Base-by-base conservation (phyloP, 441 rosid species). In the Biscutella laevigata region DNA sequence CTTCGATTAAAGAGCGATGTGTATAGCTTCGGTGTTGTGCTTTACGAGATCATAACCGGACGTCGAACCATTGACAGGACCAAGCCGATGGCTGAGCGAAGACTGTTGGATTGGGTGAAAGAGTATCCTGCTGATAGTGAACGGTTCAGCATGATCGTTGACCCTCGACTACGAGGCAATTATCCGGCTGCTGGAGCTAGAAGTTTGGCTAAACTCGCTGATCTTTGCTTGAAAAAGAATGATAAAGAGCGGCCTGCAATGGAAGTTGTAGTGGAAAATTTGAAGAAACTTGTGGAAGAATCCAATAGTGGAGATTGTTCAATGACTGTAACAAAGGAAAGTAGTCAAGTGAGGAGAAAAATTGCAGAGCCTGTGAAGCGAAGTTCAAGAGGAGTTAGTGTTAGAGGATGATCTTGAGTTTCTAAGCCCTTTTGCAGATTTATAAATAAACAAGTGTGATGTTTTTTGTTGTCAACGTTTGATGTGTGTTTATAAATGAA, bases 21-120 rank as follows among this genome's bases (percentile, higher is more conserved):
- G 0, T 89, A 88, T 77, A 86, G 97, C 65, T 86, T 81, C n/a
- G 97, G 97, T 3, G 95, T 89, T 17, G 95, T 86, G 2, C 57
- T 78, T 2, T 89, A 83, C 13, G 97, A 89, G 77, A 70, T 80
- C 68, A 78, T 86, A n/a, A 71, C 85, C 0, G 97, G 97, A 4
- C 81, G 97, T 38, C 55, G 90, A 42, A 77, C 85, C 3, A 36
- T 83, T 40, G 95, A 88, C 59, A 64, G 84, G 59, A 81, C 73
- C 76, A 79, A 64, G 25, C 90, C 95, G 2, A 69, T 52, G 22
- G 41, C 58, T 15, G 86, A 88, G 66, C 84, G 75, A 70, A 73
- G 56, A 17, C 75, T 88, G 29, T 58, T 86, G 49, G 78, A 83
- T 37, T 88, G 95, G 95, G 82, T 88, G 33, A 80, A 67, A 61